phyloP scores from a whole-genome alignment of 345 rosid species.

The Gossypium turneri region DNA sequence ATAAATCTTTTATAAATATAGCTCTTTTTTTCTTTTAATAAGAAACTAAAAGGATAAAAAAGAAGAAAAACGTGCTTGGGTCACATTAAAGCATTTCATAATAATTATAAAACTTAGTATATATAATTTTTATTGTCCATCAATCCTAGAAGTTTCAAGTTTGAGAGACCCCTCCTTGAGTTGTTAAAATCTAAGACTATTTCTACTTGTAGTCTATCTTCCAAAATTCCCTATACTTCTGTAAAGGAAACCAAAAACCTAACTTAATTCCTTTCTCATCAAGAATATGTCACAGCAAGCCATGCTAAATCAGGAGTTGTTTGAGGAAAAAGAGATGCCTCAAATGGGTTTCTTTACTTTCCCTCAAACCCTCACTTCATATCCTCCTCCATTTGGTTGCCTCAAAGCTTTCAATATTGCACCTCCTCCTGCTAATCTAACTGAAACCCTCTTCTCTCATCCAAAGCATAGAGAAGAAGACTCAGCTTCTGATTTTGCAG shows the following conservation, averaged over 20 bases:
- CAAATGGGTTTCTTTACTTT: constrained; percentile 62
- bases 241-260: not conserved
- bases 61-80: constrained; percentile 4
- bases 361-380: constrained; percentile 33
- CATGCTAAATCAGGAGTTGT: constrained; percentile 45
- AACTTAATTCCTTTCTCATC: constrained; percentile 13
- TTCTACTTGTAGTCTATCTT: not conserved
- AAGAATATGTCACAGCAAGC: constrained; percentile 44
- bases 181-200: constrained; percentile 7
- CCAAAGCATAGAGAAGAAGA: constrained; percentile 37
- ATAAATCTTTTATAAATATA: not conserved
- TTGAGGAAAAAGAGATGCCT: constrained; percentile 50
- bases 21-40: not conserved
- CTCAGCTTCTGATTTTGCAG: constrained; percentile 27
- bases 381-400: constrained; percentile 28
- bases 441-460: constrained; percentile 46
- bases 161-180: constrained; percentile 10
- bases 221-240: not conserved
- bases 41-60: no score
- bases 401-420: constrained; percentile 25
- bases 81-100: constrained; percentile 15
- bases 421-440: constrained; percentile 30
- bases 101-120: not conserved
- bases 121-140: constrained; percentile 10
- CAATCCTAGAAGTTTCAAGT: constrained; percentile 21